A percentile compares a stretch with the other conserved stretches of the same genome.
Evolutionary conservation across 371 early-diverging fungal species (phyloP).

Genomic region (Mortierella sp.): DNA sequence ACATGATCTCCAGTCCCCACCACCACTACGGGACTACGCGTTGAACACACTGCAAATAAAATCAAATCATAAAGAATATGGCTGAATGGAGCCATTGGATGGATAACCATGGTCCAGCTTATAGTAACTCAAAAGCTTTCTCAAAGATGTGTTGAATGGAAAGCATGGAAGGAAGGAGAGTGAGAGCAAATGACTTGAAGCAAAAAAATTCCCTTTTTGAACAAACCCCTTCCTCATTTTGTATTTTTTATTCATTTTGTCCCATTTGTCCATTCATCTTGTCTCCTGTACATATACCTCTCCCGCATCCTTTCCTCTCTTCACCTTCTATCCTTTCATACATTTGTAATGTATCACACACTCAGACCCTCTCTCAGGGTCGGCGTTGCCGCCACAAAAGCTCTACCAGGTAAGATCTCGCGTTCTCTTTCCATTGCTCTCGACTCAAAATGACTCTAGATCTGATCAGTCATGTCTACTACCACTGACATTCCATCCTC

Average conservation of each 20-base stretch:
- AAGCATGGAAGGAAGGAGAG: too few relatives aligned
- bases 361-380: conserved; percentile 44
- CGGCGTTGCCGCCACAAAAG: conserved; percentile 30
- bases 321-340: background rate
- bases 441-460: background rate
- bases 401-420: conserved; percentile 30
- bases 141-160: too few relatives aligned
- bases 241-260: background rate
- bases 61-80: too few relatives aligned
- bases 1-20: too few relatives aligned
- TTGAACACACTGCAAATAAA: too few relatives aligned
- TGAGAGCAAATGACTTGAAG: too few relatives aligned
- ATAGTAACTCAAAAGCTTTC: too few relatives aligned
- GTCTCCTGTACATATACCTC: background rate
- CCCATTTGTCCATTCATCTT: background rate
- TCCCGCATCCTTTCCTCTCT: background rate
- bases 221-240: too few relatives aligned
- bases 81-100: too few relatives aligned
- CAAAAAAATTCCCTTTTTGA: background rate
- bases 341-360: conserved; percentile 30
- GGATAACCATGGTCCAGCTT: too few relatives aligned
- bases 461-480: background rate
- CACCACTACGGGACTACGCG: too few relatives aligned
- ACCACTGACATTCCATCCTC: background rate
- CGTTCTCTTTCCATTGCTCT: background rate